Evolutionary conservation across 805 yeast genomes (phyloP).

Genomic region (Candida alai): DNA sequence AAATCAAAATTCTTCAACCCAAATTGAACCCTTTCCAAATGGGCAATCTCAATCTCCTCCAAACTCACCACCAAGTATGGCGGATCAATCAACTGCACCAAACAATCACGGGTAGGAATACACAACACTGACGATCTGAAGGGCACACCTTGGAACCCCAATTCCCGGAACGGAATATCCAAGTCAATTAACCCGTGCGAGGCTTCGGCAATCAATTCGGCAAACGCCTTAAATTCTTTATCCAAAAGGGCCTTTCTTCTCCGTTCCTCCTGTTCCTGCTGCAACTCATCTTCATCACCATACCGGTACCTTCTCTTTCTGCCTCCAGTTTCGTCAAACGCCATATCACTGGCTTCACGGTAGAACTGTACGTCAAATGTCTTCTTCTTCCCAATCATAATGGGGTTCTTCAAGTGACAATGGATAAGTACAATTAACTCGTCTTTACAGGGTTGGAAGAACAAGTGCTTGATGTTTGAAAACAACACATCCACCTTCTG

Average conservation of each 20-base stretch:
- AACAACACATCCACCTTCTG: constrained; percentile 85
- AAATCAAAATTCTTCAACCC: constrained; percentile 95
- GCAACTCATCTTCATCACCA: constrained; percentile 98
- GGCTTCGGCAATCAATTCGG: constrained; percentile 86
- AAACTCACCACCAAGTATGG: constrained; percentile 91
- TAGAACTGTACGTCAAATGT: constrained; percentile 94
- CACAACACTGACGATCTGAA: constrained; percentile 89
- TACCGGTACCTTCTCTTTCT: constrained; percentile 83
- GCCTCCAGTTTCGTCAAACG: constrained; percentile 95
- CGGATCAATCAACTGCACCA: constrained; percentile 89
- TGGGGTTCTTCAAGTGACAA: constrained; percentile 86
- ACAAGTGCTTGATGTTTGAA: constrained; percentile 86
- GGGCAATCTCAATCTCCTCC: constrained; percentile 90
- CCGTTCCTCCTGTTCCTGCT: constrained; percentile 98
- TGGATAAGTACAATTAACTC: constrained; percentile 91
- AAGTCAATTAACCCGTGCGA: constrained; percentile 80
- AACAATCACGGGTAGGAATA: constrained; percentile 96
- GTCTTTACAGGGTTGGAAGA: constrained; percentile 94
- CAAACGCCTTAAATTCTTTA: constrained; percentile 85
- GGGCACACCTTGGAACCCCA: constrained; percentile 98
- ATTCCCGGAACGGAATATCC: constrained; percentile 91
- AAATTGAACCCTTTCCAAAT: constrained; percentile 94
- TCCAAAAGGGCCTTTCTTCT: constrained; percentile 85
- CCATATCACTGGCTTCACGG: constrained; percentile 93
- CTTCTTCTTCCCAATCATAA: constrained; percentile 93